Percentiles rank a stretch among this genome's conserved stretches.
These are phyloP conservation scores for Rhizophagus clarus DNA, from an alignment of 192 early-diverging fungal species.

Conservation along the genomic window DNA sequence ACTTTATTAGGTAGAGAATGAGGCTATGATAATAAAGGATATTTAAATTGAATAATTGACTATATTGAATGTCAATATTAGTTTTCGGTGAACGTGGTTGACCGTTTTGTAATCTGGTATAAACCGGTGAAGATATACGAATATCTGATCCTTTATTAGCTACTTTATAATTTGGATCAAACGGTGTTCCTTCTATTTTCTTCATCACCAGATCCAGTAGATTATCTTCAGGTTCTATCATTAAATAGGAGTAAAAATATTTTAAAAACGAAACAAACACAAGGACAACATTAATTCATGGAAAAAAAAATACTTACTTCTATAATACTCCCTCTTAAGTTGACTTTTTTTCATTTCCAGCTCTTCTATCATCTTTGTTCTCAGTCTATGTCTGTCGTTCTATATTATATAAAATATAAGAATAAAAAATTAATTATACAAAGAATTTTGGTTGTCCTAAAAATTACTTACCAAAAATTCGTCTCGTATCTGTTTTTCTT, in stretches of 20 bases:
- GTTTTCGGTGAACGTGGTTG: not conserved
- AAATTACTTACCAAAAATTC: not conserved
- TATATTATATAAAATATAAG: not conserved
- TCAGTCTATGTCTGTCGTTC: not conserved
- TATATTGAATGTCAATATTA: not conserved
- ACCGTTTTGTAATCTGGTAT: not conserved
- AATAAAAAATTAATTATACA: not conserved
- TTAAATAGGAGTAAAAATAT: not conserved
- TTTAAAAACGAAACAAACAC: not conserved
- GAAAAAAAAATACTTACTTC: not conserved
- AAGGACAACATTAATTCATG: not conserved
- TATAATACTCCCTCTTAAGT: not conserved
- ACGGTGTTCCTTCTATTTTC: not conserved
- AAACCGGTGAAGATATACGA: not conserved
- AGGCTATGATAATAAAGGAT: not conserved
- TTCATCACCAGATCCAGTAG: not conserved
- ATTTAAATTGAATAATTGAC: not conserved
- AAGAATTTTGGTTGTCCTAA: not conserved
- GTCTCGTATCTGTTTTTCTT: not conserved
- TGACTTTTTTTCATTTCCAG: not conserved
- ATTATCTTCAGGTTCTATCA: not conserved
- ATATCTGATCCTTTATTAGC: not conserved
- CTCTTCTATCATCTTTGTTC: not conserved
- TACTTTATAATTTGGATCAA: not conserved
- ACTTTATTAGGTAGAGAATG: not conserved